These are phyloP conservation scores for Saxophila tyrrhenica DNA, from an alignment of 495 filamentous ascomycete species.

Conservation along the genomic window DNA sequence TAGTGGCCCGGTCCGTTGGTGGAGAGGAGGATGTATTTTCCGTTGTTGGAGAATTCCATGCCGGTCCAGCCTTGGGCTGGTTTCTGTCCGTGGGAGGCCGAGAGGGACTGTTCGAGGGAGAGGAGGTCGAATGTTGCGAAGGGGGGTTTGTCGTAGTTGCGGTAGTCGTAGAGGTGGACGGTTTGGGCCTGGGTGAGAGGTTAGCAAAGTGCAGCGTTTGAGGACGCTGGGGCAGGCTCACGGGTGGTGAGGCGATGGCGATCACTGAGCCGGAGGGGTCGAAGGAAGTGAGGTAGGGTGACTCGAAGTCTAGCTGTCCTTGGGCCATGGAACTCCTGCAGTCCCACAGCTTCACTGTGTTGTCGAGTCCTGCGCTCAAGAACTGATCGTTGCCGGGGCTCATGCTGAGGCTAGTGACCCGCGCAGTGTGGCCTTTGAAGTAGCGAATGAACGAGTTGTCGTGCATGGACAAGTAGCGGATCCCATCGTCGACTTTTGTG, in stretches of 20 bases:
- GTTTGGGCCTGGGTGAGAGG: conserved; percentile 38
- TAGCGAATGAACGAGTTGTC: conserved; percentile 93
- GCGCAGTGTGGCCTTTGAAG: conserved; percentile 73
- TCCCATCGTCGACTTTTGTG: conserved; percentile 85
- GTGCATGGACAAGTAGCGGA: conserved; percentile 85
- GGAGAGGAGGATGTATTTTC: conserved; percentile 69
- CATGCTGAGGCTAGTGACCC: conserved; percentile 69
- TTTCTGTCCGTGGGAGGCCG: conserved; percentile 30
- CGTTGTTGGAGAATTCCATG: conserved; percentile 90
- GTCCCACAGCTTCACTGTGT: conserved; percentile 83
- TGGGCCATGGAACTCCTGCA: conserved; percentile 58
- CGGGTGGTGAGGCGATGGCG: conserved; percentile 69
- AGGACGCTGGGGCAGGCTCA: neutral
- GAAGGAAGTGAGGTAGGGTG: conserved; percentile 72
- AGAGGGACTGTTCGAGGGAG: conserved; percentile 45
- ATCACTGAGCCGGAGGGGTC: conserved; percentile 85
- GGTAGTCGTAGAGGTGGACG: conserved; percentile 82
- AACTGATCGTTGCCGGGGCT: conserved; percentile 73
- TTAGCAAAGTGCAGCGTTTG: neutral
- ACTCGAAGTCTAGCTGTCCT: conserved; percentile 63
- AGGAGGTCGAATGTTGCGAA: conserved; percentile 76
- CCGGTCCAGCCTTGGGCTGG: conserved; percentile 60
- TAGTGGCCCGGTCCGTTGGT: conserved; percentile 75
- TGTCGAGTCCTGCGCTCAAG: conserved; percentile 78
- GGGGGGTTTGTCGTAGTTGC: conserved; percentile 82